Evolutionary conservation across 495 filamentous ascomycete genomes (phyloP), one percentile per base, ranked within the genome.

Genomic region (Lasiosphaeriaceae sp.): DNA sequence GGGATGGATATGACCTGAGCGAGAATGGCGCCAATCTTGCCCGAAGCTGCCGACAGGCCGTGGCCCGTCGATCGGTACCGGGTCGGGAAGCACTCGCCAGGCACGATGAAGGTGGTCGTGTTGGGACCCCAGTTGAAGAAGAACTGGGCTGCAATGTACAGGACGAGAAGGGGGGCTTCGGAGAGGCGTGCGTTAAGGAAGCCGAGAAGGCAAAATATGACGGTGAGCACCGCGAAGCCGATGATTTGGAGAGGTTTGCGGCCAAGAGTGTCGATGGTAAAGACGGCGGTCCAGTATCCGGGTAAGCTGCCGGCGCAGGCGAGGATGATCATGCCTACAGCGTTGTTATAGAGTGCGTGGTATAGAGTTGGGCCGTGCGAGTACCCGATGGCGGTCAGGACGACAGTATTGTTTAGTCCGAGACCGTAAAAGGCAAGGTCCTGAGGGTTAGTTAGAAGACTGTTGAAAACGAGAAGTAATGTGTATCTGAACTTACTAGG

Each of bases 81-180:
- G 6, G 89, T 91, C 0, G 89, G 89, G 74, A 89, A 93, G 58
- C 83, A 86, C 66, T 93, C 89, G 20, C 87, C 88, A 8, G 89
- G 88, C 0, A 92, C 83, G 59, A 92, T 86, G 76, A 91, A 91
- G 23, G 88, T 92, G 11, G 87, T 91, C 2, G 86, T 78, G 68
- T 92, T 92, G 44, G 89, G 89, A 0, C 88, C 82, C 58, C 66
- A 47, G 59, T 65, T 65, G 62, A 68, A 63, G 23, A 65, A 54
- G 74, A 89, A 85, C 57, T 90, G 83, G 11, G 81, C 80, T 14
- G 90, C 67, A n/a, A 90, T 76, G 67, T 90, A 91, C 26, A 87
- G 74, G 2, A 68, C 80, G 17, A 89, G 73, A 16, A 88, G 74
- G n/a, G 54, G 70, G 54, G 24, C 69, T 31, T 51, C 68, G 60